Conservation (phyloP, 2,329 filamentous ascomycete genomes). For the Aspergillus persii region DNA sequence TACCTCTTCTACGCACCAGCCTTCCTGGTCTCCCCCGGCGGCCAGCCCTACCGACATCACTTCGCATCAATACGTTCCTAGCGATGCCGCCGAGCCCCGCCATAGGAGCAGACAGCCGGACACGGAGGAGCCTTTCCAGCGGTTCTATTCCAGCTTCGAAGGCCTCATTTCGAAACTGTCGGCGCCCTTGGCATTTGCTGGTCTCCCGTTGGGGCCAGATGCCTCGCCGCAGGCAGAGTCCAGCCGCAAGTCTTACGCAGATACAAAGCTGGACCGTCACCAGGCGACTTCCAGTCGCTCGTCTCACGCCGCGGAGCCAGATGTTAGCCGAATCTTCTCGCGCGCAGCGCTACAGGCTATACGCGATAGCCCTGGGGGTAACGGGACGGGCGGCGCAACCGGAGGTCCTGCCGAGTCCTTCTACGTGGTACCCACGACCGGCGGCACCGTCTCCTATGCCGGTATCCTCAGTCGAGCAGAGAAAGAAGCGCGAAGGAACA, state of each 20-base stretch:
- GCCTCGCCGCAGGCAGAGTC: slow-evolving; percentile 28
- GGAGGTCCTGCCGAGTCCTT: slow-evolving; percentile 70
- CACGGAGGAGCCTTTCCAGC: slow-evolving; percentile 75
- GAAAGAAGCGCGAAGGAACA: slow-evolving; percentile 43
- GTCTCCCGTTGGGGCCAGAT: slow-evolving; percentile 69
- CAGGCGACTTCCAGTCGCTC: slow-evolving; percentile 41
- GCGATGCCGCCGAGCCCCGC: slow-evolving; percentile 28
- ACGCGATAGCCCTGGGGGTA: slow-evolving; percentile 58
- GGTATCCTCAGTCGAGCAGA: slow-evolving; percentile 67
- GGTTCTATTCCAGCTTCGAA: slow-evolving; percentile 90
- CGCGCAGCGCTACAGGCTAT: slow-evolving; percentile 79
- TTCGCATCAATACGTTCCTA: slow-evolving; percentile 31
- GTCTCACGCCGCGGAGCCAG: slow-evolving; percentile 58
- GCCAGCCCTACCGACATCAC: slow-evolving; percentile 35
- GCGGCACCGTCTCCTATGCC: slow-evolving; percentile 89
- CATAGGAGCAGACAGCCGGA: slow-evolving; percentile 19
- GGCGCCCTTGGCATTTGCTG: slow-evolving; percentile 87
- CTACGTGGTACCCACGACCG: slow-evolving; percentile 89
- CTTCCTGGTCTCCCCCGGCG: slow-evolving; percentile 35
- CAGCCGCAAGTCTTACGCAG: slow-evolving; percentile 34
- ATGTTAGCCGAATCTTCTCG: slow-evolving; percentile 81
- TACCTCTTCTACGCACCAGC: slow-evolving; percentile 24
- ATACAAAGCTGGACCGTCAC: slow-evolving; percentile 37
- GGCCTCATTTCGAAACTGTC: slow-evolving; percentile 85
- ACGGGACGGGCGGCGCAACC: slow-evolving; percentile 24